Conservation (phyloP, 2,329 filamentous ascomycete genomes). For the Sphaerulina vaccinii region DNA sequence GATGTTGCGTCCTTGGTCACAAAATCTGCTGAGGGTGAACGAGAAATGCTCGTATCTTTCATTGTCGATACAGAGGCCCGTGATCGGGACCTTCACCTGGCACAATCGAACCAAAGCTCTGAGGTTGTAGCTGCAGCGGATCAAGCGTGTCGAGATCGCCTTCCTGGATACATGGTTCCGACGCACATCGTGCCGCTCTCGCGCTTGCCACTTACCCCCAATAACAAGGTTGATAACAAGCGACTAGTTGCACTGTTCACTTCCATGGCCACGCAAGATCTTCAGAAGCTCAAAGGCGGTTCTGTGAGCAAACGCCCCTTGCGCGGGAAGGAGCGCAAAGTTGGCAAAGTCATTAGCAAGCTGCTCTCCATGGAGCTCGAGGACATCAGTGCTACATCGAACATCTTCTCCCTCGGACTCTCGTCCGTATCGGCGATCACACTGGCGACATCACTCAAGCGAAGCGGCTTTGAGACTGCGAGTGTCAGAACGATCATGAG, state of each 20-base stretch:
- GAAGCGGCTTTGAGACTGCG: conserved; percentile 59
- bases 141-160: conserved; percentile 62
- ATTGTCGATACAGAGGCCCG: conserved; percentile 41
- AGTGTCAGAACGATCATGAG: conserved; percentile 68
- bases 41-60: conserved; percentile 81
- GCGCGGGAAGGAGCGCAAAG: conserved; percentile 43
- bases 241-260: conserved; percentile 66
- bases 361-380: conserved; percentile 50
- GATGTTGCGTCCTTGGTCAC: conserved; percentile 77
- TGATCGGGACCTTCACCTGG: conserved; percentile 37
- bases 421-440: conserved; percentile 83
- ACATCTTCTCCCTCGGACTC: conserved; percentile 80
- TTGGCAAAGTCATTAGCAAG: conserved; percentile 57
- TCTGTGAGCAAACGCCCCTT: conserved; percentile 28
- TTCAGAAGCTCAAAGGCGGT: conserved; percentile 55
- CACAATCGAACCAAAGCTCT: conserved; percentile 29
- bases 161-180: conserved; percentile 88
- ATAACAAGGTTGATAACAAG: conserved; percentile 84
- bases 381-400: conserved; percentile 57
- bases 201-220: conserved; percentile 74
- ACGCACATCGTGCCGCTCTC: conserved; percentile 74
- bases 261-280: conserved; percentile 56
- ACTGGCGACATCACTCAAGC: conserved; percentile 64
- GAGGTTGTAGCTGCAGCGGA: conserved; percentile 34
- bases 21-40: conserved; percentile 68